These are phyloP conservation scores for Arctium minus DNA, from an alignment of 129 eudicot species.

Conservation along the genomic window DNA sequence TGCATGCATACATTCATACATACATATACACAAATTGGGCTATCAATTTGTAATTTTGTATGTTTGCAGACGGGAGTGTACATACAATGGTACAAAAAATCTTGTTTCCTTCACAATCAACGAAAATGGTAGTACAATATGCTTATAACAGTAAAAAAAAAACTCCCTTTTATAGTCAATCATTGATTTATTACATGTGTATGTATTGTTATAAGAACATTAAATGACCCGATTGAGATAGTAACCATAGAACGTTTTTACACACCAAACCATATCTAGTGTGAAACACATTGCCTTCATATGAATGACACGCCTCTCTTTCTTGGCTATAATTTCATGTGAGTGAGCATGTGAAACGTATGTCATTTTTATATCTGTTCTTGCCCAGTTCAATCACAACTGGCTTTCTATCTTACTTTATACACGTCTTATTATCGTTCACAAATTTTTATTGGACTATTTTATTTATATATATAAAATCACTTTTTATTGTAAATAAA, in stretches of 20 bases:
- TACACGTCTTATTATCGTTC: not conserved
- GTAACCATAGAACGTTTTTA: not conserved
- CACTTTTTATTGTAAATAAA: not conserved
- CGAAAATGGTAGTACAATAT: not conserved
- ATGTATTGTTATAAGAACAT: not conserved
- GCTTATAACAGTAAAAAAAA: not conserved
- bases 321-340: not conserved
- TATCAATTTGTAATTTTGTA: not conserved
- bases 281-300: not conserved
- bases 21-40: no score
- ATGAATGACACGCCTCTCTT: not conserved
- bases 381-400: not conserved
- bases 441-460: not conserved
- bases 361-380: not conserved
- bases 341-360: conserved; percentile 4
- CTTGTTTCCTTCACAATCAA: not conserved
- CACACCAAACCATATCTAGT: not conserved
- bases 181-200: not conserved
- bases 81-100: not conserved
- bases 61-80: not conserved
- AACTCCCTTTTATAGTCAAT: not conserved
- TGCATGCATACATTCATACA: no score
- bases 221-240: not conserved
- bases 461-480: not conserved
- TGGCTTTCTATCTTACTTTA: not conserved